A percentile compares a stretch with the other conserved stretches of the same genome.
phyloP scores from a whole-genome alignment of 2,329 filamentous ascomycete species.

The Botrytis hyacinthi region DNA sequence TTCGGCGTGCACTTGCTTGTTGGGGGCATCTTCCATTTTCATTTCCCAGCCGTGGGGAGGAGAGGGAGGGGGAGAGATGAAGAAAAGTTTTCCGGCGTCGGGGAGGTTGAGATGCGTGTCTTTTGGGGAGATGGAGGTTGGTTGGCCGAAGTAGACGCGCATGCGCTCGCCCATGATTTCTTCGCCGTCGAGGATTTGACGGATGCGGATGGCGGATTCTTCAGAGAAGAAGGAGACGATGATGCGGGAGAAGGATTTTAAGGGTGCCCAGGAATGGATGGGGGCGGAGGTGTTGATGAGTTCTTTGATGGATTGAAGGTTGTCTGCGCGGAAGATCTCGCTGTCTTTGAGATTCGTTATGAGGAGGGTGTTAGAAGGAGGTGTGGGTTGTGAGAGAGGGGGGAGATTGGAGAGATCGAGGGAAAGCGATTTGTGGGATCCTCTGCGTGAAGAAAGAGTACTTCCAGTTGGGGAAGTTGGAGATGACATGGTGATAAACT shows the following conservation, averaged over 20 bases:
- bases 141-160: conserved; percentile 66
- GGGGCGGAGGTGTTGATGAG: conserved; percentile 68
- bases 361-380: conserved; percentile 78
- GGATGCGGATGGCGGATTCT: conserved; percentile 67
- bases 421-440: conserved; percentile 50
- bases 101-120: conserved; percentile 63
- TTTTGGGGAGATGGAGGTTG: conserved; percentile 53
- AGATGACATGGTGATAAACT: conserved; percentile 17
- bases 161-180: conserved; percentile 67
- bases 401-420: conserved; percentile 74
- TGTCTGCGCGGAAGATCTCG: conserved; percentile 71
- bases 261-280: conserved; percentile 74
- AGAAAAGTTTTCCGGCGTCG: conserved; percentile 69
- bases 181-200: conserved; percentile 72
- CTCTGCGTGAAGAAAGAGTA: conserved; percentile 29
- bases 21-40: conserved; percentile 65
- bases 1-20: conserved; percentile 67
- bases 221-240: conserved; percentile 73
- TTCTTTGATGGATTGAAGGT: conserved; percentile 70
- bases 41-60: conserved; percentile 70
- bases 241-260: conserved; percentile 81
- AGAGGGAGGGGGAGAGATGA: conserved; percentile 67
- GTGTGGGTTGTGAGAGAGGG: conserved; percentile 66
- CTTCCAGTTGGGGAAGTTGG: conserved; percentile 21
- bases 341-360: conserved; percentile 75